Base-by-base conservation (phyloP, 1,284 basidiomycete genomes). In the Tilletia caries region DNA sequence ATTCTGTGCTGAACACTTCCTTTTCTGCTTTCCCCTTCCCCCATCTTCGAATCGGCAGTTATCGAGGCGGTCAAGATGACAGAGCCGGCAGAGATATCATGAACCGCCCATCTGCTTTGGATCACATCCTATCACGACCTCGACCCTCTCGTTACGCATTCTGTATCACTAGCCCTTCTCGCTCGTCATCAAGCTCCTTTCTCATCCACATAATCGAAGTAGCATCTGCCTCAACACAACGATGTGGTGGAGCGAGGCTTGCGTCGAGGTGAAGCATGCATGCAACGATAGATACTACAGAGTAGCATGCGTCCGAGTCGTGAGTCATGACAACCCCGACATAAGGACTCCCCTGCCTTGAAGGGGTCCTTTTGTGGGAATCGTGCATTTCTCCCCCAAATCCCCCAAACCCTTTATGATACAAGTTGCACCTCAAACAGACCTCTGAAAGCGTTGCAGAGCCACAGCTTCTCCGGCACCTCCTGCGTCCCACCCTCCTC, bases 61-160 rank as follows among this genome's bases (percentile, higher is more conserved):
- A 74, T 79, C 6, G 79, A 80, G 66, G 79, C 79, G 1, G 76
- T 80, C 60, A 80, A 80, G 74, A 79, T 80, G 79, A 73, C 73
- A 33, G 79, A 80, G 52, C 79, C 79, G 18, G 76, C 77, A 5
- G 77, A 79, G 67, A 44, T 80, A 27, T 78, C 79, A 64, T 80
- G 54, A 37, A n/a, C n/a, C n/a, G n/a, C n/a, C 25, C 66, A 37
- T 32, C 41, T 18, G 32, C 23, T 48, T 50, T 23, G 1, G 25
- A 41, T 13, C 37, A 5, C 13, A 41, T 41, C 37, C 6, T 41
- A 41, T 13, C 37, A 5, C 6, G 37, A 5, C 37, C 37, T 5
- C 13, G 13, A 41, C 13, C 5, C 37, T 41, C 13, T 13, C 37
- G 13, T 41, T 41, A 5, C 37, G 13, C 13, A 41, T 13, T 41